Base-by-base conservation (phyloP, 192 early-diverging fungal genomes). In the Dissophora globulifera region DNA sequence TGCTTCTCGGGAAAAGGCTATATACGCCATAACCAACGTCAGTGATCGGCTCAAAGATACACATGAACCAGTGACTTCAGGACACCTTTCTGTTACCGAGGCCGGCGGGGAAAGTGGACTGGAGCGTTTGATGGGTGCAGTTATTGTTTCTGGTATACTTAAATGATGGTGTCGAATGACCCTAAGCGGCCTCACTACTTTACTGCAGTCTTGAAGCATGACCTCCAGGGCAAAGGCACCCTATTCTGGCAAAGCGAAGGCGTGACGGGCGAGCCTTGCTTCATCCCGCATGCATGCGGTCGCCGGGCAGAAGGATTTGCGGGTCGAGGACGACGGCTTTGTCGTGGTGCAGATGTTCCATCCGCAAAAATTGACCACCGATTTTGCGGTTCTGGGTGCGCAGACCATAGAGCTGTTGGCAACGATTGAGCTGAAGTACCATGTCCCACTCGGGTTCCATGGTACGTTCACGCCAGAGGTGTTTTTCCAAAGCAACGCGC, bases 101-200 rank as follows among this genome's bases (percentile, higher is more conserved):
- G n/a, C n/a, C n/a, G n/a, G n/a, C n/a, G n/a, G n/a, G n/a, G n/a
- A n/a, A n/a, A n/a, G n/a, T n/a, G n/a, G n/a, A n/a, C n/a, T n/a
- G n/a, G n/a, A n/a, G n/a, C n/a, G n/a, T n/a, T n/a, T n/a, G n/a
- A n/a, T n/a, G n/a, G n/a, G n/a, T n/a, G n/a, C n/a, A n/a, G n/a
- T n/a, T n/a, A n/a, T n/a, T n/a, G n/a, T n/a, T n/a, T n/a, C 11
- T 52, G 72, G 1, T 76, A 62, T 25, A 76, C 72, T 4, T 76
- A 76, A 25, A 60, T 76, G 58, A 76, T 76, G 72, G 72, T 64
- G 2, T 76, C 72, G 17, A 76, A 64, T 61, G 72, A 76, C 47
- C 63, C 40, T 23, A 76, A 76, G 52, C 62, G 72, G 4, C 72
- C 72, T n/a, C 72, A 76, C 42, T 76, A 67, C 17, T 76, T 50